phyloP scores from a whole-genome alignment of 164 flowering plant genomes.

The Vitis amurensis region DNA sequence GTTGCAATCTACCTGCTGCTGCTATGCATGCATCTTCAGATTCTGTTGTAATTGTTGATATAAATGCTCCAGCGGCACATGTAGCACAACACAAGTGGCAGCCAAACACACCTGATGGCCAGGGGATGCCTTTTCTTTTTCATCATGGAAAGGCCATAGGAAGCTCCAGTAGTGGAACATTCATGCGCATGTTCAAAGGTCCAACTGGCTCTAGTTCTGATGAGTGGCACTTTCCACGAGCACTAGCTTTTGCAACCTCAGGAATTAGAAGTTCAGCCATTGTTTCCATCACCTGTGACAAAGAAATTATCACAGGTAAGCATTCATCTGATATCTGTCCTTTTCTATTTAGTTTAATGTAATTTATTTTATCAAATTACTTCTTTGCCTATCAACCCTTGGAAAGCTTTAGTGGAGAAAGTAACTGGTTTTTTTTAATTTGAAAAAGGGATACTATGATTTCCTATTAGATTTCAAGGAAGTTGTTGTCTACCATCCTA shows the following conservation, averaged over 20 bases:
- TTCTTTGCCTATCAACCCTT: no score
- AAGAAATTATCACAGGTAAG: conserved; percentile 87
- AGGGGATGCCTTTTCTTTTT: conserved; percentile 89
- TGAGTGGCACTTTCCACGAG: conserved; percentile 87
- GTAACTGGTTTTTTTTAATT: background rate
- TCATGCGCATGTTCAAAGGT: conserved; percentile 92
- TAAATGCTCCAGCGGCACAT: conserved; percentile 90
- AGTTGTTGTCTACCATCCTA: no score
- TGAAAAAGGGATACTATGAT: background rate
- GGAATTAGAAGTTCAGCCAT: conserved; percentile 82
- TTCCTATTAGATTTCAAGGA: no score
- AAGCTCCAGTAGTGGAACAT: conserved; percentile 66
- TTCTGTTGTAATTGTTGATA: conserved; percentile 73
- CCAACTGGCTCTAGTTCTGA: conserved; percentile 55
- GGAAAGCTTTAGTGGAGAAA: no score
- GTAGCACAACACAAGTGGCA: conserved; percentile 97
- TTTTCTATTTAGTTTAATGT: background rate
- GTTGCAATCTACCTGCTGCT: conserved; percentile 95
- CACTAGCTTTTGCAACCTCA: conserved; percentile 76
- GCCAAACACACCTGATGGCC: conserved; percentile 97
- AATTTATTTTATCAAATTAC: no score
- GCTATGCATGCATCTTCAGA: conserved; percentile 84
- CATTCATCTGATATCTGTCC: background rate
- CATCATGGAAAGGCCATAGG: conserved; percentile 76
- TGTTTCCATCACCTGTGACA: conserved; percentile 78